phyloP scores from a whole-genome alignment of 2,329 filamentous ascomycete species.

The Cadophora sp. region DNA sequence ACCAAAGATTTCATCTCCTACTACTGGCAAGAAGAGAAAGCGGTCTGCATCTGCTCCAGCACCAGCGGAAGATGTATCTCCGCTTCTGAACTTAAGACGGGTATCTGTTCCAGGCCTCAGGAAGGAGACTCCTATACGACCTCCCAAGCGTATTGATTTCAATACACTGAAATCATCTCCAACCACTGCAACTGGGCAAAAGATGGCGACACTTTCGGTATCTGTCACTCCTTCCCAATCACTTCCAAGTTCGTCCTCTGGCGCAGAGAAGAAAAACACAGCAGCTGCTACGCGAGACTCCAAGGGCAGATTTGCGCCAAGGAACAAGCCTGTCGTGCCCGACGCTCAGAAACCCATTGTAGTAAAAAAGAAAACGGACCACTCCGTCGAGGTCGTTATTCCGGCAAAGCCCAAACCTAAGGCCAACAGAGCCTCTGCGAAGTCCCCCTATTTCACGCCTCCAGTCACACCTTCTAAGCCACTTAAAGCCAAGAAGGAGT shows the following conservation, averaged over 20 bases:
- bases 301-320: conserved; percentile 28
- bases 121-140: conserved; percentile 21
- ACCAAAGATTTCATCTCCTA: background rate
- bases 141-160: conserved; percentile 15
- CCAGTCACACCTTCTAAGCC: conserved; percentile 23
- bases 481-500: conserved; percentile 12
- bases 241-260: background rate
- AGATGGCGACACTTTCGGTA: background rate
- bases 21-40: conserved; percentile 3
- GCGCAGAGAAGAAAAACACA: background rate
- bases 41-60: conserved; percentile 1
- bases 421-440: conserved; percentile 37
- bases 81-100: background rate
- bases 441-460: conserved; percentile 44
- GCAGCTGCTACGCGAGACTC: conserved; percentile 20
- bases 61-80: background rate
- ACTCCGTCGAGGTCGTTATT: background rate
- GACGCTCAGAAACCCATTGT: background rate
- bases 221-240: background rate
- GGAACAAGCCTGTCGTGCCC: background rate
- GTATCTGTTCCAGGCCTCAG: background rate
- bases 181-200: no score
- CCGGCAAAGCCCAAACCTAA: conserved; percentile 23
- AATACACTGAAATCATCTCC: background rate
- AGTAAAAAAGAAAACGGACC: background rate